phyloP scores from a whole-genome alignment of 2,329 filamentous ascomycete genomes.

The Clonostachys sp. region DNA sequence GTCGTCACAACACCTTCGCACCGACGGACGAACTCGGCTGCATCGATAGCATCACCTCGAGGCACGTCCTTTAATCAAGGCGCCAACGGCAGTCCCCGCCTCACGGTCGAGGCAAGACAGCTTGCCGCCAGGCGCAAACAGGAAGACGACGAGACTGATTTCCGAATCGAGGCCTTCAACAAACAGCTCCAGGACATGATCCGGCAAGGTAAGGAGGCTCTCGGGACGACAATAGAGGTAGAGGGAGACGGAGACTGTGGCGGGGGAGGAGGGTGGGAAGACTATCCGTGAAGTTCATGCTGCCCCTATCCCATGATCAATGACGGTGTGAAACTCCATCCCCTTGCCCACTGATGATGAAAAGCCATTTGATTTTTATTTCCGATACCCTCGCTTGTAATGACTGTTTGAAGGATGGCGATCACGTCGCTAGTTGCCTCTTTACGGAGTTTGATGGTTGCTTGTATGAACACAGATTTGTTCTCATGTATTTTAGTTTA shows the following conservation, averaged over 20 bases:
- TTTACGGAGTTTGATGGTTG: too few relatives aligned
- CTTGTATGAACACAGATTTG: too few relatives aligned
- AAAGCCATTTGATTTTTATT: too few relatives aligned
- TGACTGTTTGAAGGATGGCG: too few relatives aligned
- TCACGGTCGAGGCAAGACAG: slow-evolving; percentile 64
- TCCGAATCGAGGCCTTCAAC: slow-evolving; percentile 75
- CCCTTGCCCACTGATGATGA: too few relatives aligned
- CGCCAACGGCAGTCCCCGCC: slow-evolving; percentile 36
- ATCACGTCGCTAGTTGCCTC: too few relatives aligned
- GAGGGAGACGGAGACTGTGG: slow-evolving; percentile 33
- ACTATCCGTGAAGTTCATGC: slow-evolving; percentile 4
- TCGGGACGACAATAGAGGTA: slow-evolving; percentile 70
- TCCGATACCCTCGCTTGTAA: too few relatives aligned
- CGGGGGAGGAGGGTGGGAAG: slow-evolving; percentile 33
- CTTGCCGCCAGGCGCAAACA: slow-evolving; percentile 67
- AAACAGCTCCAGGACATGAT: slow-evolving; percentile 81
- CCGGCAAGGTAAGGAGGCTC: slow-evolving; percentile 77
- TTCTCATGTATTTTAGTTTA: too few relatives aligned
- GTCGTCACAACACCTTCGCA: slow-evolving; percentile 11
- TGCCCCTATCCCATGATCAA: too few relatives aligned
- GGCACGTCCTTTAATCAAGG: slow-evolving; percentile 3
- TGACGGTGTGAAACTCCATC: too few relatives aligned
- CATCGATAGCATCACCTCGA: slow-evolving; percentile 32
- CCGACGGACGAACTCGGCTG: slow-evolving; percentile 38
- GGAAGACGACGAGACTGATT: slow-evolving; percentile 75